Conservation (phyloP, 2,329 filamentous ascomycete species). For the Emydomyces testavorans region DNA sequence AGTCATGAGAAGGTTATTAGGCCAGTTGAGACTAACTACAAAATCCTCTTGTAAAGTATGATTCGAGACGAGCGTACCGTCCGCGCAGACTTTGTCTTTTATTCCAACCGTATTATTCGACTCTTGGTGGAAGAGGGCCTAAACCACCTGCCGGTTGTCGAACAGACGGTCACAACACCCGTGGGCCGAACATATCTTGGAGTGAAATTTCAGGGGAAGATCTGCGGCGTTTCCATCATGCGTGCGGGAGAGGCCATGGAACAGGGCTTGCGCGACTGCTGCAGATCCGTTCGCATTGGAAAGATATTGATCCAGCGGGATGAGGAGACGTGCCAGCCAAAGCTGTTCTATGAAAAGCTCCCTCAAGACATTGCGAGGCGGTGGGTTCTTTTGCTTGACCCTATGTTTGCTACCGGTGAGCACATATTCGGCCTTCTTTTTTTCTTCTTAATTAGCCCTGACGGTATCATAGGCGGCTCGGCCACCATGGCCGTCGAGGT, state of each 20-base stretch:
- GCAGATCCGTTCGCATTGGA: conserved; percentile 91
- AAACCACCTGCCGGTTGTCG: conserved; percentile 86
- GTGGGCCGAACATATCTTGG: conserved; percentile 80
- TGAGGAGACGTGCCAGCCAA: conserved; percentile 84
- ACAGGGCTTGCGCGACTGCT: conserved; percentile 89
- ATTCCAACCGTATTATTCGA: conserved; percentile 95
- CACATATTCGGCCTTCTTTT: conserved; percentile 6
- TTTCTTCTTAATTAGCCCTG: background rate
- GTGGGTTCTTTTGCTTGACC: conserved; percentile 89
- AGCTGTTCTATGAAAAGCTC: conserved; percentile 95
- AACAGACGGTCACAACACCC: conserved; percentile 80
- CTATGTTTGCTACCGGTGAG: conserved; percentile 96
- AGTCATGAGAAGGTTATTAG: background rate
- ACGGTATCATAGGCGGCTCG: conserved; percentile 57
- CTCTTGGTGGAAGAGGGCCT: conserved; percentile 92
- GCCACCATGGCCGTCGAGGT: conserved; percentile 96
- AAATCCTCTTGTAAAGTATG: conserved; percentile 53
- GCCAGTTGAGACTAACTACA: conserved; percentile 9
- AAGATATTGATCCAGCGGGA: conserved; percentile 98
- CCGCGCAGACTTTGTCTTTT: conserved; percentile 96
- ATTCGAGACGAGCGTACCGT: conserved; percentile 84
- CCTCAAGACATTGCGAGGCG: conserved; percentile 83
- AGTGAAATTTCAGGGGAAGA: conserved; percentile 93
- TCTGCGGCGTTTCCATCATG: conserved; percentile 98
- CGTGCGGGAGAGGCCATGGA: conserved; percentile 97